A percentile compares a stretch with the other conserved stretches of the same genome.
Evolutionary conservation across 805 yeast genomes (phyloP).

Genomic region (Candida vaughaniae): DNA sequence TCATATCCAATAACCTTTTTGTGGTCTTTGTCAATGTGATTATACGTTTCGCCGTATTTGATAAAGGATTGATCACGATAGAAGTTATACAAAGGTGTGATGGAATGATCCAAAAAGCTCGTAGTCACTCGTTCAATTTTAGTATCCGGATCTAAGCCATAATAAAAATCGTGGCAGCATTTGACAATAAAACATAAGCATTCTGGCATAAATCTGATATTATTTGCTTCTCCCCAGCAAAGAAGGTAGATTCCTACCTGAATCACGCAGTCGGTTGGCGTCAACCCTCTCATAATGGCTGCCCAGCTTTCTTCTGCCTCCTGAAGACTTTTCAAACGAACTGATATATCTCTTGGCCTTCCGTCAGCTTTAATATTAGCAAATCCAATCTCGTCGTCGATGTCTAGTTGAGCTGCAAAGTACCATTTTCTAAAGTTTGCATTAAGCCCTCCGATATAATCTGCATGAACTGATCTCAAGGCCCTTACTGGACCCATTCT

Average conservation of each 20-base stretch:
- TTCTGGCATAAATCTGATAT: conserved; percentile 84
- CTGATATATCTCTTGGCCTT: conserved; percentile 13
- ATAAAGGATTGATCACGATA: conserved; percentile 56
- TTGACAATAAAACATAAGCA: conserved; percentile 82
- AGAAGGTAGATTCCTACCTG: conserved; percentile 71
- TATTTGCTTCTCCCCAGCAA: conserved; percentile 91
- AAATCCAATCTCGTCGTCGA: conserved; percentile 48
- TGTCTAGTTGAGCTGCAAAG: conserved; percentile 69
- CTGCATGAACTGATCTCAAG: conserved; percentile 62
- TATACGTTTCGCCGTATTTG: conserved; percentile 40
- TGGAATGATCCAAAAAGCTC: conserved; percentile 61
- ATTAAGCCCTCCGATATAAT: conserved; percentile 69
- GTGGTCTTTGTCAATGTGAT: conserved; percentile 61
- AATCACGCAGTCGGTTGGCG: conserved; percentile 53
- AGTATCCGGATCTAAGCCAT: conserved; percentile 39
- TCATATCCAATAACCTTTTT: conserved; percentile 77
- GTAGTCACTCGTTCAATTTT: conserved; percentile 25
- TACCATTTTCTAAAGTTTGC: conserved; percentile 76
- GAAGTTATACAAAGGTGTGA: conserved; percentile 71
- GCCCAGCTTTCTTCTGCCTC: conserved; percentile 54
- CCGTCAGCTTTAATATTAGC: conserved; percentile 24
- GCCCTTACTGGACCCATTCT: conserved; percentile 59
- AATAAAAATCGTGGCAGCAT: conserved; percentile 69
- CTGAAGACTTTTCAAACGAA: conserved; percentile 22
- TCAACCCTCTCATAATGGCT: conserved; percentile 46